Conservation (phyloP, 805 yeast species). For the Kuraishia ogatae region DNA sequence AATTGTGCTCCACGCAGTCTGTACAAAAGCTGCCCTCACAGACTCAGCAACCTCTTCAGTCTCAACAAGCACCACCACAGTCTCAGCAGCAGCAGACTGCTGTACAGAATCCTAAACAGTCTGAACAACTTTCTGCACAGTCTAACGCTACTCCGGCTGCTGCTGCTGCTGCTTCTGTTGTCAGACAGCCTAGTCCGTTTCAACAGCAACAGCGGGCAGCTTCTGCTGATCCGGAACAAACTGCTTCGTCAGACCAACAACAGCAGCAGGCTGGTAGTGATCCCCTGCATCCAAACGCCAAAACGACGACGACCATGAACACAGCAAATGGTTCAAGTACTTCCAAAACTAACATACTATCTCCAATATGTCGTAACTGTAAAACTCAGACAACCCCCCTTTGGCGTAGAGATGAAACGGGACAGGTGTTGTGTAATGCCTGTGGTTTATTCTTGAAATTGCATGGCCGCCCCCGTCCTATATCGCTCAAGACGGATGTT, state of each 20-base stretch:
- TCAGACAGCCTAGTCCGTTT: not conserved
- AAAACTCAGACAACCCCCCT: constrained; percentile 88
- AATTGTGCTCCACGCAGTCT: not conserved
- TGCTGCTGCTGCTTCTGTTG: not conserved
- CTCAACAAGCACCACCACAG: not conserved
- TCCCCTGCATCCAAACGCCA: constrained; percentile 53
- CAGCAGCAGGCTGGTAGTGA: not conserved
- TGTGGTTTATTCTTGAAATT: constrained; percentile 84
- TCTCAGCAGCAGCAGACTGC: not conserved
- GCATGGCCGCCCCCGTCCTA: constrained; percentile 91
- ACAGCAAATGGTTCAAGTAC: constrained; percentile 54
- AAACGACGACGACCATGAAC: constrained; percentile 44
- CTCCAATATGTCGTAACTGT: constrained; percentile 83
- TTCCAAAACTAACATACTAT: constrained; percentile 51
- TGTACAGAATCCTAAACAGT: not conserved
- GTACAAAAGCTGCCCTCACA: not conserved
- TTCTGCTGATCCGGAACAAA: not conserved
- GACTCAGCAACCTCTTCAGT: not conserved
- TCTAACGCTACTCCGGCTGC: not conserved
- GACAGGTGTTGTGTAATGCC: constrained; percentile 88
- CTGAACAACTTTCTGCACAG: not conserved
- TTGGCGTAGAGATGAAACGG: constrained; percentile 92
- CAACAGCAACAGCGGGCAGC: constrained; percentile 1
- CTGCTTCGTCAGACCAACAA: not conserved
- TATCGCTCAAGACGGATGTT: constrained; percentile 83